Conservation (phyloP, 192 early-diverging fungal species). For the Coemansia sp. region DNA sequence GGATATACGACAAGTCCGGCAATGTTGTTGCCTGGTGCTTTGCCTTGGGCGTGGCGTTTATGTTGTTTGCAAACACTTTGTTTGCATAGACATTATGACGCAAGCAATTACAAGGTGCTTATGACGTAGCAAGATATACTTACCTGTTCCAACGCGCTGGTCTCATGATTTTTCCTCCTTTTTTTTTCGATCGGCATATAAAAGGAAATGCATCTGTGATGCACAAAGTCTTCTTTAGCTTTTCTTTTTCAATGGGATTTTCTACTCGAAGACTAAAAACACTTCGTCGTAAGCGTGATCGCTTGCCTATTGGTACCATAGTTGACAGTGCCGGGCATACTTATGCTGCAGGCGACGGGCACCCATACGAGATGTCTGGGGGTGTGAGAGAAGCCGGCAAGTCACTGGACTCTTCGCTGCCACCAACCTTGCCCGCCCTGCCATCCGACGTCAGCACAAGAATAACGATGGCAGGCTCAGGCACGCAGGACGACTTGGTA, state of each 20-base stretch:
- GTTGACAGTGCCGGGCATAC: conserved; percentile 13
- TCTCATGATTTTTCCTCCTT: conserved; percentile 2
- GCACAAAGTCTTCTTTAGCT: neutral
- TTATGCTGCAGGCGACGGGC: conserved; percentile 1
- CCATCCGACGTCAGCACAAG: conserved; percentile 31
- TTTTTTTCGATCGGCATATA: conserved; percentile 5
- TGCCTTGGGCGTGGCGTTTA: conserved; percentile 36
- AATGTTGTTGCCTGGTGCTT: conserved; percentile 45
- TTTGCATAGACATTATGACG: conserved; percentile 5
- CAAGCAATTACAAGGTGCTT: neutral
- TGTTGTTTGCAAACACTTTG: conserved; percentile 36
- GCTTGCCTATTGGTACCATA: conserved; percentile 25
- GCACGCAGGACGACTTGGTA: conserved; percentile 32
- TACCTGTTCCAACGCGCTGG: neutral
- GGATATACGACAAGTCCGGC: conserved; percentile 40
- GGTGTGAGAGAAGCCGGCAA: neutral
- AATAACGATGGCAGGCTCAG: conserved; percentile 28
- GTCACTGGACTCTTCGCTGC: conserved; percentile 1
- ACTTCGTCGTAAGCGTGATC: conserved; percentile 17
- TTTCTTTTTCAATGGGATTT: conserved; percentile 10
- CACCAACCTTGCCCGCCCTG: conserved; percentile 18
- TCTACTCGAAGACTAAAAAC: conserved; percentile 31
- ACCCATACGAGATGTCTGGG: neutral
- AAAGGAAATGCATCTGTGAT: neutral
- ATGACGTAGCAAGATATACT: neutral